These are phyloP conservation scores for Annulohypoxylon truncatum DNA, from an alignment of 2,329 filamentous ascomycete genomes.

Conservation along the genomic window DNA sequence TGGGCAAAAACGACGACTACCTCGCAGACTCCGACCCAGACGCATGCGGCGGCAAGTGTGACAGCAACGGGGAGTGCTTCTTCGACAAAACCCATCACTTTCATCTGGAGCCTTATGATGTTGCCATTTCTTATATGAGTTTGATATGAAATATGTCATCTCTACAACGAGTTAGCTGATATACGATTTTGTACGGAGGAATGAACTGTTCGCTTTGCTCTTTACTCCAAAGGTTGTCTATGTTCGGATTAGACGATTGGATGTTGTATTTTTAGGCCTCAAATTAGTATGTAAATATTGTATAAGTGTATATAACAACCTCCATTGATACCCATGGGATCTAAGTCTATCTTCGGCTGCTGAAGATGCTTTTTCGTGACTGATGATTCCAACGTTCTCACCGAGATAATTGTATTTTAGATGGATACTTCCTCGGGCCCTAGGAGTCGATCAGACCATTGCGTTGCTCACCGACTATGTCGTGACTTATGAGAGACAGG, in stretches of 20 bases:
- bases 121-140: slow-evolving; percentile 22
- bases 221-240: not conserved
- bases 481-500: not conserved
- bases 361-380: not conserved
- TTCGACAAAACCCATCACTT: not conserved
- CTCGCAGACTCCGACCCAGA: not conserved
- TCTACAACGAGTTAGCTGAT: not conserved
- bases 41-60: not conserved
- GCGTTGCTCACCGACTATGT: not conserved
- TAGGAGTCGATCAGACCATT: not conserved
- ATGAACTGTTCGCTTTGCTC: not conserved
- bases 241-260: not conserved
- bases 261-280: not conserved
- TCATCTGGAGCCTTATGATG: slow-evolving; percentile 19
- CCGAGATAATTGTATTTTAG: not conserved
- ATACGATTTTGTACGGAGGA: not conserved
- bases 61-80: slow-evolving; percentile 12
- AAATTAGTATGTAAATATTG: slow-evolving; percentile 13
- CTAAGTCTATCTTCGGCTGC: not conserved
- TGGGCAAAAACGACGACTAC: slow-evolving; percentile 19
- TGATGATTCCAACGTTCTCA: not conserved
- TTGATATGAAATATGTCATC: not conserved
- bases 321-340: not conserved
- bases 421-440: not conserved
- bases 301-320: slow-evolving; percentile 5